Percentiles rank a stretch among this genome's conserved stretches.
These are phyloP conservation scores for Camellia sinensis DNA, from an alignment of 148 eudicot species.

Conservation along the genomic window DNA sequence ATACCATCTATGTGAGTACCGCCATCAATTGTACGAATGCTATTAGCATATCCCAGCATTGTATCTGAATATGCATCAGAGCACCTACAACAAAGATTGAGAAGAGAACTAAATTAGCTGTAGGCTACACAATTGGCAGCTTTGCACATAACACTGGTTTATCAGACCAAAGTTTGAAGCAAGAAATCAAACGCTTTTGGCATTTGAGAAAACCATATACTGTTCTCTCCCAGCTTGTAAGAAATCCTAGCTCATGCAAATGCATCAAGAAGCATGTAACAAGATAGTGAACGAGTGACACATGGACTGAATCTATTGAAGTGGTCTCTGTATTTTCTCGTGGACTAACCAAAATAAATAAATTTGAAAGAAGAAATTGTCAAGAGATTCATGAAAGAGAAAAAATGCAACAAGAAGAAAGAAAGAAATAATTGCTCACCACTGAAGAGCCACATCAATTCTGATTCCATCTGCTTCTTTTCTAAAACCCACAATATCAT, in stretches of 20 bases:
- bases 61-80: slow-evolving; percentile 95
- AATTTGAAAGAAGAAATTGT: neutral
- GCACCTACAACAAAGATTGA: slow-evolving; percentile 48
- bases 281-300: neutral
- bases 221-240: neutral
- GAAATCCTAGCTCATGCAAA: neutral
- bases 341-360: neutral
- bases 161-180: neutral
- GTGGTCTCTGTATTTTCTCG: neutral
- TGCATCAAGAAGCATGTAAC: neutral
- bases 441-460: slow-evolving; percentile 81
- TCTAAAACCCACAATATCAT: slow-evolving; percentile 72
- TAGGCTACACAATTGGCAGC: neutral
- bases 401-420: neutral
- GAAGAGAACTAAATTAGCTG: neutral
- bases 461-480: slow-evolving; percentile 70
- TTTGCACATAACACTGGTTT: neutral
- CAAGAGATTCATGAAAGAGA: neutral
- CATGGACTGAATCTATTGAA: neutral
- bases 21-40: slow-evolving; percentile 97
- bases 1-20: slow-evolving; percentile 97
- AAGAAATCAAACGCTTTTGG: neutral
- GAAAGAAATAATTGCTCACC: slow-evolving; percentile 39
- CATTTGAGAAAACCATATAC: neutral
- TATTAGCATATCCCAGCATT: slow-evolving; percentile 90